phyloP scores from a whole-genome alignment of 169 alveolate genomes.

The Eimeria nieschulzi region DNA sequence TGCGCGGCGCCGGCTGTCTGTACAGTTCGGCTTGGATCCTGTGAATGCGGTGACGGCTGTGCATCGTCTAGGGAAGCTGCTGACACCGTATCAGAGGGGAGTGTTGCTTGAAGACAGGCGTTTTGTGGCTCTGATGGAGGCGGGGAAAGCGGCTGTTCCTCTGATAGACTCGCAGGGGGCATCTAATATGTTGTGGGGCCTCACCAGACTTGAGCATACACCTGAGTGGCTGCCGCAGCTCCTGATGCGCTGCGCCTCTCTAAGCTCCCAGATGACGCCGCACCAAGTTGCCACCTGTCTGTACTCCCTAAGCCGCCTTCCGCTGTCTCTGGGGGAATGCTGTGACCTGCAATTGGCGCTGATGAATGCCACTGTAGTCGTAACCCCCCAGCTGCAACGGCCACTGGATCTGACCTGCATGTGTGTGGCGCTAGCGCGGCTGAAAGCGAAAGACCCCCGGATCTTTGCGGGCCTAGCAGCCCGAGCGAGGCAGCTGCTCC shows the following conservation, averaged over 20 bases:
- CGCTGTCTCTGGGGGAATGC: slow-evolving; percentile 23
- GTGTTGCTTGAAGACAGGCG: slow-evolving; percentile 28
- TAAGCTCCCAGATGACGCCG: slow-evolving; percentile 22
- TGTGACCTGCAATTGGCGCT: slow-evolving; percentile 49
- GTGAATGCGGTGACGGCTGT: slow-evolving; percentile 55
- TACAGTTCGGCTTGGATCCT: neutral
- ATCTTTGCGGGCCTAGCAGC: neutral
- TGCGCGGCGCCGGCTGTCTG: neutral
- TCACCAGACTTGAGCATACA: slow-evolving; percentile 24
- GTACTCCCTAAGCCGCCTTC: slow-evolving; percentile 30
- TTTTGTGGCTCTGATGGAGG: slow-evolving; percentile 42
- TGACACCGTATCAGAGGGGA: neutral
- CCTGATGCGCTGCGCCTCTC: slow-evolving; percentile 35
- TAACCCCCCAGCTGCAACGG: slow-evolving; percentile 37
- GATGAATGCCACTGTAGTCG: slow-evolving; percentile 18
- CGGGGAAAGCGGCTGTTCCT: slow-evolving; percentile 41
- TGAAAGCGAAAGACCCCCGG: slow-evolving; percentile 23
- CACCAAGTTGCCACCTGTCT: slow-evolving; percentile 63
- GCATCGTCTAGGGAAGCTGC: slow-evolving; percentile 63
- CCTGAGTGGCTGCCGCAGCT: slow-evolving; percentile 74
- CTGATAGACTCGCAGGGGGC: slow-evolving; percentile 45
- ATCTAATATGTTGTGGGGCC: slow-evolving; percentile 66
- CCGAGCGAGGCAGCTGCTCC: slow-evolving; percentile 39
- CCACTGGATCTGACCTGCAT: slow-evolving; percentile 59
- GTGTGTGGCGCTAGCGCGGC: slow-evolving; percentile 47